Evolutionary conservation across 1,139 yeast genomes (phyloP).

Genomic region (Suhomyces chickasaworum): DNA sequence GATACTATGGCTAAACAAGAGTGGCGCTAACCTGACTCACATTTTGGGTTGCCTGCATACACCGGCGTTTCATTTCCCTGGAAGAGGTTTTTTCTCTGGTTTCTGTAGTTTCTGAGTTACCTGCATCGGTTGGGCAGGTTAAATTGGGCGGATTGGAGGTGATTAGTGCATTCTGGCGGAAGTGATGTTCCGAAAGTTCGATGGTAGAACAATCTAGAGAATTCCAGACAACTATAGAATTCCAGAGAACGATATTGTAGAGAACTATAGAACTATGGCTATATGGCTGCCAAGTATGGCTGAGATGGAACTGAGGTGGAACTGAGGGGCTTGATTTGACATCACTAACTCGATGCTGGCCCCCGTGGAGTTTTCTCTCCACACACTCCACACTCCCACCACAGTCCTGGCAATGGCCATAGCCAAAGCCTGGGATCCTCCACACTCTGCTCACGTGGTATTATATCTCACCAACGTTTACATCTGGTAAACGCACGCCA

Average conservation of each 20-base stretch:
- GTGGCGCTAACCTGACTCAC: slow-evolving; percentile 1
- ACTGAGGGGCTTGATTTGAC: not conserved
- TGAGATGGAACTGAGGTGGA: not conserved
- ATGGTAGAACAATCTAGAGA: not conserved
- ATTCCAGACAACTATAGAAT: too few relatives aligned
- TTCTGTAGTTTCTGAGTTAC: not conserved
- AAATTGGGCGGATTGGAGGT: not conserved
- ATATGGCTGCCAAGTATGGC: too few relatives aligned
- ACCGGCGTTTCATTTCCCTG: not conserved
- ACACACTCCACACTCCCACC: not conserved
- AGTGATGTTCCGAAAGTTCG: not conserved
- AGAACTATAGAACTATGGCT: too few relatives aligned
- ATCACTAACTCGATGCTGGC: not conserved
- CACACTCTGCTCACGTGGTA: not conserved
- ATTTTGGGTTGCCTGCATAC: not conserved
- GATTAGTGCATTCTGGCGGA: not conserved
- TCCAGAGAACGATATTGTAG: too few relatives aligned
- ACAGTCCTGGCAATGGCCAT: not conserved
- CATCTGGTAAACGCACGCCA: not conserved
- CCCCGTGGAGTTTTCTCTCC: not conserved
- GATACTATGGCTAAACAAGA: not conserved
- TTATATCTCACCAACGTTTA: too few relatives aligned
- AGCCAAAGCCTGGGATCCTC: too few relatives aligned
- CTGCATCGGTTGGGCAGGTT: not conserved
- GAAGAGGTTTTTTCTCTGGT: not conserved